Evolutionary conservation across 805 yeast genomes (phyloP).

Genomic region (Wickerhamiella slavikovae): DNA sequence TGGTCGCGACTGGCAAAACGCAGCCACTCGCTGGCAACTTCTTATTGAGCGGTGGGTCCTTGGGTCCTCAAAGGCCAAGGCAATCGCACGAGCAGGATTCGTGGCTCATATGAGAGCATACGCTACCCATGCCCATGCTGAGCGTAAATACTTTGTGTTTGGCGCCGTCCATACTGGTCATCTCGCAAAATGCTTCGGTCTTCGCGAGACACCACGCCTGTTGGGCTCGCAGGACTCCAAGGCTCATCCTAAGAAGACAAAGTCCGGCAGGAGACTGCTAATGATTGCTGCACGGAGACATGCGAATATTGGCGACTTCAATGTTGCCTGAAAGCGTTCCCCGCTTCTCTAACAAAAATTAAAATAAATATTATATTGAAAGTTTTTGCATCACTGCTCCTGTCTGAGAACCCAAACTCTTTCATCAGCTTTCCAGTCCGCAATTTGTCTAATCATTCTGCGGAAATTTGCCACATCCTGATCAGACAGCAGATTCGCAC

Average conservation of each 20-base stretch:
- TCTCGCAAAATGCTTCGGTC: conserved; percentile 81
- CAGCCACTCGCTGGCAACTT: conserved; percentile 92
- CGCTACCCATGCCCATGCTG: conserved; percentile 76
- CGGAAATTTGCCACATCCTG: conserved; percentile 41
- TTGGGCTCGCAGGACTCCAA: conserved; percentile 14
- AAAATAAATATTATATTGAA: background rate
- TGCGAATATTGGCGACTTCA: conserved; percentile 9
- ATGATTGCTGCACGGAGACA: conserved; percentile 10
- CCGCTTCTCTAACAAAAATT: background rate
- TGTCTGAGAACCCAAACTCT: conserved; percentile 48
- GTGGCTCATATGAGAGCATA: conserved; percentile 85
- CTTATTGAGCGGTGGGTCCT: conserved; percentile 75
- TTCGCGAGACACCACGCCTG: conserved; percentile 93
- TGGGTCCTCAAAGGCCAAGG: conserved; percentile 38
- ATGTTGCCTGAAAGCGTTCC: conserved; percentile 5
- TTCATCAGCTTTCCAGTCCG: conserved; percentile 37
- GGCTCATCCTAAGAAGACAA: background rate
- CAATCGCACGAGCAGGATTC: conserved; percentile 60
- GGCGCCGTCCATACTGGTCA: conserved; percentile 82
- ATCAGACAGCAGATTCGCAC: conserved; percentile 24
- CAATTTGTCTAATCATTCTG: conserved; percentile 45
- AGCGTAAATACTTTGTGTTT: conserved; percentile 63
- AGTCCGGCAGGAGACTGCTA: conserved; percentile 8
- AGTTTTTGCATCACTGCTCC: conserved; percentile 21
- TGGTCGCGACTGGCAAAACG: conserved; percentile 58